Base-by-base conservation (phyloP, 2,329 filamentous ascomycete species). In the Aspergillus sp. region DNA sequence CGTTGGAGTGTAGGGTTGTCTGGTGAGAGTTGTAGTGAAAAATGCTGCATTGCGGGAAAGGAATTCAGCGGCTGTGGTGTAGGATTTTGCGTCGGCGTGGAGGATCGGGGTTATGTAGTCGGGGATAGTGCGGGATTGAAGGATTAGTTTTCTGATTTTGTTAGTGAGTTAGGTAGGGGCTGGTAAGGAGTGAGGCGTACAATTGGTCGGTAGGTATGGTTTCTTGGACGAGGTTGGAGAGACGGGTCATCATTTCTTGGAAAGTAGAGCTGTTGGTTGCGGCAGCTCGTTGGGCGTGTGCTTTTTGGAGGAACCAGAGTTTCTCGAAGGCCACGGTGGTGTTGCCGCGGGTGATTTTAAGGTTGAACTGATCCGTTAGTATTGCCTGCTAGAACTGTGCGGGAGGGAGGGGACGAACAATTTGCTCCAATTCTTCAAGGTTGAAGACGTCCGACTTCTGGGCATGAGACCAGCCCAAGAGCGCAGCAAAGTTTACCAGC, bases 291-390 rank as follows among this genome's bases (percentile, higher is more conserved):
- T 73, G 68, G n/a, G 77, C 77, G 61, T 91, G 88, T 42, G 80
- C 78, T 57, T 80, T 82, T 61, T 96, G 88, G 43, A 97, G 78
- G 65, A 84, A 88, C 58, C 81, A 79, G 13, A 97, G 77, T 63
- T 97, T 98, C 43, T 83, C 81, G 44, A 84, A 79, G 17, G 86
- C 83, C 15, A 96, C 88, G 12, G 86, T 85, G 5, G 90, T 88
- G 64, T 96, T 90, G 7, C 91, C 91, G 58, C 86, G 88, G 3
- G 90, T 97, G 69, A 96, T 94, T 61, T 89, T 90, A 55, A 95
- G 77, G 41, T 84, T 82, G 63, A 96, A 91, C 80, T 88, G 50
- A 17, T 25, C 23, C 15, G 44, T 72, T 46, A 69, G 61, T 41
- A 50, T 22, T 9, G 17, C 17, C 22, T 4, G 3, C 9, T 19